Base-by-base conservation (phyloP, 345 rosid genomes). In the Trapa bicornis region DNA sequence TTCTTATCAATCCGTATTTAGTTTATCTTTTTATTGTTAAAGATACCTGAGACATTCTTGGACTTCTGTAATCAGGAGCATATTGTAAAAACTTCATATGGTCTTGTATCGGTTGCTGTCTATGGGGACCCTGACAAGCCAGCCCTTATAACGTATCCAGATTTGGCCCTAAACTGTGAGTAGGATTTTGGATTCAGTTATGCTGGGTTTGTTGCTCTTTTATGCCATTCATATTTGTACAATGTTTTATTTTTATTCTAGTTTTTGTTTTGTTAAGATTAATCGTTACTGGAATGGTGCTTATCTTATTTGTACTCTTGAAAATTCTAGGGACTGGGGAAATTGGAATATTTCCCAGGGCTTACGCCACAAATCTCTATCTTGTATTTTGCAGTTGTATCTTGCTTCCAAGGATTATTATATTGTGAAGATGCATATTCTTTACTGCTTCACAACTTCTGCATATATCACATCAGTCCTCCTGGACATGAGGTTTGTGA, bases 41-140 rank as follows among this genome's bases (percentile, higher is more conserved):
- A 17, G 6, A 32, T 8, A 58, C 62, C 12, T 56, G 38, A 11
- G 15, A 10, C 56, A 50, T 69, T 56, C 47, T 56, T 66, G 65
- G 33, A 63, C 58, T 29, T 68, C 12, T 74, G 57, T 73, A 37
- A 71, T 80, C 83, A 89, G 97, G 98, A 89, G 72, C 83, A 85
- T 73, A 71, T 84, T 43, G 73, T 92, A 47, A 84, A 75, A 79
- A 89, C 97, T 76, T 78, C 71, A 66, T 67, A 64, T 72, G 98
- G 98, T 45, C 69, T 74, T 0, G 78, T 92, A 47, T 89, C 86
- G 45, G 98, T 92, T 80, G 74, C 96, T 33, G 96, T 92, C 69
- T 84, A 78, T 71, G 98, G 98, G 70, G 97, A 93, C 77, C 89
- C 79, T 61, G 98, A 93, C 80, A 93, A 90, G 85, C 97, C 94